phyloP scores from a whole-genome alignment of 176 grass and related monocot species.

The Guadua angustifolia region DNA sequence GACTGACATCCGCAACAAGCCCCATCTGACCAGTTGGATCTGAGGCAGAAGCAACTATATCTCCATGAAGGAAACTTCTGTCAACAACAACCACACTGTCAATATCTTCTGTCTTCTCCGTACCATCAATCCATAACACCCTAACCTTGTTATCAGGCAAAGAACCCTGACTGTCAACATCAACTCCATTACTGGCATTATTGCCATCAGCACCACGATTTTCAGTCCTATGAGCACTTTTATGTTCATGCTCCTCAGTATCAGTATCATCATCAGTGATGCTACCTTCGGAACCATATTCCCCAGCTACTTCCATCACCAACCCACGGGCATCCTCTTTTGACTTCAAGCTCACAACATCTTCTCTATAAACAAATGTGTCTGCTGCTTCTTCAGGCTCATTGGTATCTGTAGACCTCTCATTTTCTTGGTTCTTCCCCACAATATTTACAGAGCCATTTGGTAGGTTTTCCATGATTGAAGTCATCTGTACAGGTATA shows the following conservation, averaged over 20 bases:
- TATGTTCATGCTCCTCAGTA: constrained; percentile 54
- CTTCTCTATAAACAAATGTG: constrained; percentile 76
- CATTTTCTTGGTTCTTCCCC: constrained; percentile 43
- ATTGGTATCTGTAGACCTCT: constrained; percentile 16
- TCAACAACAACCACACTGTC: constrained; percentile 58
- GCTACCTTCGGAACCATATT: constrained; percentile 88
- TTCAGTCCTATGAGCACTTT: constrained; percentile 32
- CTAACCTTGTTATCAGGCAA: constrained; percentile 78
- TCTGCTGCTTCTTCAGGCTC: constrained; percentile 49
- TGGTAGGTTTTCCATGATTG: constrained; percentile 51
- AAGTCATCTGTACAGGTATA: constrained; percentile 16
- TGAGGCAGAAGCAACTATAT: constrained; percentile 75
- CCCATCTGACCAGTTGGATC: constrained; percentile 92
- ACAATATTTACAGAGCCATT: constrained; percentile 34
- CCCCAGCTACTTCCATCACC: constrained; percentile 83
- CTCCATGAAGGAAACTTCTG: constrained; percentile 81
- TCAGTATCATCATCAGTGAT: constrained; percentile 71
- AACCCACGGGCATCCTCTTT: constrained; percentile 58
- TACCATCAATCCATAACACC: constrained; percentile 72
- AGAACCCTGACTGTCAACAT: constrained; percentile 53
- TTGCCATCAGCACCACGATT: constrained; percentile 51
- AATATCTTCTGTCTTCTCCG: constrained; percentile 70
- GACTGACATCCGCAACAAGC: constrained; percentile 66
- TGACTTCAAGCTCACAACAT: constrained; percentile 74
- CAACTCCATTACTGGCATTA: constrained; percentile 50